Conservation (phyloP, 2,329 filamentous ascomycete genomes). For the Aurifilum marmelostoma region DNA sequence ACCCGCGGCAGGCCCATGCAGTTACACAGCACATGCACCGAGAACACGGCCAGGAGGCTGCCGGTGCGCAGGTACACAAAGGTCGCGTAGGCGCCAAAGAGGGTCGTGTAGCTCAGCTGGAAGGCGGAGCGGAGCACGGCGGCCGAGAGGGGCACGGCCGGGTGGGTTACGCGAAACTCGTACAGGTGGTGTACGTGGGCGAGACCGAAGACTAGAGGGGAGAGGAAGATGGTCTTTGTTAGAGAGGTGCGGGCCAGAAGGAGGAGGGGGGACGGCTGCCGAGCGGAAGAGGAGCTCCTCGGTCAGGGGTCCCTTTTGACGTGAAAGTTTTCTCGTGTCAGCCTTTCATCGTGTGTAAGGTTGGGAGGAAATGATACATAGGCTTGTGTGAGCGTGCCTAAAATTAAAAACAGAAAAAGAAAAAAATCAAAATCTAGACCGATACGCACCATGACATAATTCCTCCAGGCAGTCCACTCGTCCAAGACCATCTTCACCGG, state of each 20-base stretch:
- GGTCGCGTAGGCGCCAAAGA: constrained; percentile 90
- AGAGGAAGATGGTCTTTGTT: constrained; percentile 71
- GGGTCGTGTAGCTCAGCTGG: constrained; percentile 86
- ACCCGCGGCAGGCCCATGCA: constrained; percentile 85
- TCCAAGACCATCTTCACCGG: constrained; percentile 63
- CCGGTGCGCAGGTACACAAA: constrained; percentile 88
- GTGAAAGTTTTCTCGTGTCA: not conserved
- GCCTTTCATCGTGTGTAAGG: not conserved
- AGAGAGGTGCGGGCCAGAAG: constrained; percentile 67
- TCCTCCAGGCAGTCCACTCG: constrained; percentile 84
- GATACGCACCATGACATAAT: constrained; percentile 81
- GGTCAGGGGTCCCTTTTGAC: constrained; percentile 73
- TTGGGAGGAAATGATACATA: too few species aligned
- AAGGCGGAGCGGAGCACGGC: constrained; percentile 74
- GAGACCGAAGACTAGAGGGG: constrained; percentile 87
- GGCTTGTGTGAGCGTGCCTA: not conserved
- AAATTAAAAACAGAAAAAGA: not conserved
- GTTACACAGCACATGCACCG: constrained; percentile 89
- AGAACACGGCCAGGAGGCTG: constrained; percentile 73
- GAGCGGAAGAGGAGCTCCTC: constrained; percentile 95
- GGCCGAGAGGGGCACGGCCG: constrained; percentile 64
- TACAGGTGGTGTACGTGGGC: constrained; percentile 96
- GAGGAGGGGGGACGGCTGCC: constrained; percentile 79
- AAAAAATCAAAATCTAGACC: too few species aligned
- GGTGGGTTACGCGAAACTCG: constrained; percentile 84